These are phyloP conservation scores for Pholiota molesta DNA, from an alignment of 768 basidiomycete genomes.

Conservation along the genomic window DNA sequence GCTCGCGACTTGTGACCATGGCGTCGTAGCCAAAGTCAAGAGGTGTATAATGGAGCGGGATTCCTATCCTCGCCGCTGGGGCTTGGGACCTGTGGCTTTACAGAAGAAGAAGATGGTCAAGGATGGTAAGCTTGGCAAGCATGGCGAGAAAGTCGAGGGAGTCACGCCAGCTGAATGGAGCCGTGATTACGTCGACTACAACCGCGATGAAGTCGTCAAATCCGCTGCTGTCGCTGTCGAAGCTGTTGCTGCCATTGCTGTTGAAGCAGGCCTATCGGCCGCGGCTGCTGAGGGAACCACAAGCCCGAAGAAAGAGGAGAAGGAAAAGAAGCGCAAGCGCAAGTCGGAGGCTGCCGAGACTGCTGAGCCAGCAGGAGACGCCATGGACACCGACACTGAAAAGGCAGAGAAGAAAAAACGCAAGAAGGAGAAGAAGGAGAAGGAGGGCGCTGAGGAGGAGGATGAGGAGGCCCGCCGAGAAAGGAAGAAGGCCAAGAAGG, in stretches of 20 bases:
- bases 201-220: conserved; percentile 50
- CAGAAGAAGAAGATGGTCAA: conserved; percentile 99
- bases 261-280: conserved; percentile 28
- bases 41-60: conserved; percentile 99
- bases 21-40: conserved; percentile 98
- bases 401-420: conserved; percentile 60
- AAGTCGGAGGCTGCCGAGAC: conserved; percentile 55
- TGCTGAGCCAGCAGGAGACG: conserved; percentile 26
- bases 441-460: conserved; percentile 44
- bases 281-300: conserved; percentile 25
- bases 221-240: conserved; percentile 24
- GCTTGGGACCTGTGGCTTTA: conserved; percentile 93
- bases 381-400: conserved; percentile 39
- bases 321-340: conserved; percentile 87
- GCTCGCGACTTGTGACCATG: conserved; percentile 96
- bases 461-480: conserved; percentile 64
- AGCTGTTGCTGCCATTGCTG: conserved; percentile 38
- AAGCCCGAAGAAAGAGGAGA: conserved; percentile 40
- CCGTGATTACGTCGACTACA: conserved; percentile 93
- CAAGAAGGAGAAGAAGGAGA: conserved; percentile 67
- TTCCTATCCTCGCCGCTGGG: conserved; percentile 97
- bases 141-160: conserved; percentile 87
- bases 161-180: conserved; percentile 92
- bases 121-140: conserved; percentile 95
- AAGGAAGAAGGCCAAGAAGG: conserved; percentile 68